Evolutionary conservation across 1,139 yeast species (phyloP), one percentile per base, ranked within the genome.

Genomic region (Magnusiomyces suaveolens): DNA sequence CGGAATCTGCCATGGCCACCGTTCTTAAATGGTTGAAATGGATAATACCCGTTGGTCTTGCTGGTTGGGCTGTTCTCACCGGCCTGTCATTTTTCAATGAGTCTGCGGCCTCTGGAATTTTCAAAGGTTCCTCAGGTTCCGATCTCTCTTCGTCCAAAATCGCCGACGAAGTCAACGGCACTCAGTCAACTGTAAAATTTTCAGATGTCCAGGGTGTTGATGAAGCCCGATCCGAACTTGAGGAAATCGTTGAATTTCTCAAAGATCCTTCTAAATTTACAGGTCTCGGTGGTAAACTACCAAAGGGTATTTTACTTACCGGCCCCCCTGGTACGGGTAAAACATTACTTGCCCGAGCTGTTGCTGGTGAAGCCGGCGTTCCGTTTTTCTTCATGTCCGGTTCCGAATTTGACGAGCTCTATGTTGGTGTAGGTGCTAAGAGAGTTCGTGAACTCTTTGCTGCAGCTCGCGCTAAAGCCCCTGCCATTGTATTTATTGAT

Each of bases 301-400:
- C 98, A 52, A 82, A 97, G 67, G 98, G 98, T 64, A 98, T 98
- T 14, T 87, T 92, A 60, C 75, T 94, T 57, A 87, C 96, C 16
- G 98, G 98, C 57, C 96, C 97, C n/a, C 98, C 98, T 52, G 98
- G 98, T 76, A 92, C 98, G 4, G 98, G 98, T 83, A 92, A 92
- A 70, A 92, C 98, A 0, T 75, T 92, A 60, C 75, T 92, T 57
- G 98, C 98, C n/a, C 90, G 87, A 69, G 98, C 98, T 3, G 92
- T 97, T 47, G 98, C 98, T 1, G 98, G 98, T 60, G 98, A 92
- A 71, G 97, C 97, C 0, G 95, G 92, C 52, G 98, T 92, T 48
- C 97, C 98, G 43, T 92, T 92, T 66, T 81, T 82, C 62, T 85
- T 95, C 18, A 97, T 92, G 12, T 87, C 96, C 3, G 98, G 97